Percentiles rank a stretch among this genome's conserved stretches.
Evolutionary conservation across 1,284 basidiomycete species (phyloP).

Genomic region (Ustilago loliicola): DNA sequence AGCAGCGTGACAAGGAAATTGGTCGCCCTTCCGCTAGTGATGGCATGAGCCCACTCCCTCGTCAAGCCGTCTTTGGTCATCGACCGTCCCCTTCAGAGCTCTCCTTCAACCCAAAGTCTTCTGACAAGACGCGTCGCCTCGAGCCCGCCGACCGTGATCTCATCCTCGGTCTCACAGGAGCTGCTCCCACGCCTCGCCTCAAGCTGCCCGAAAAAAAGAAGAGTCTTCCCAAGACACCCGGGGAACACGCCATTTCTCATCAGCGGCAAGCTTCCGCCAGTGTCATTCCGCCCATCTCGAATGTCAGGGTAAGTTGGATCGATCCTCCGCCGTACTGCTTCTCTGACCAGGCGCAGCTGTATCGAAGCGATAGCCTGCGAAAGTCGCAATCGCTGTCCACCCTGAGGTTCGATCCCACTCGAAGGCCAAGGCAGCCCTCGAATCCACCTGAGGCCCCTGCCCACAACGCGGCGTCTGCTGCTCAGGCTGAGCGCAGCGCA

Average conservation of each 20-base stretch:
- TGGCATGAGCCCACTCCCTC: constrained; percentile 21
- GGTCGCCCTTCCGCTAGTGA: constrained; percentile 18
- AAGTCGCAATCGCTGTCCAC: constrained; percentile 33
- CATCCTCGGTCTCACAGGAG: constrained; percentile 24
- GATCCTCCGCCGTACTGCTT: constrained; percentile 27
- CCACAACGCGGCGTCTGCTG: not conserved
- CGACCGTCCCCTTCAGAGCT: constrained; percentile 32
- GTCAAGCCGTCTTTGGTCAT: constrained; percentile 35
- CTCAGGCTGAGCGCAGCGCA: constrained; percentile 4
- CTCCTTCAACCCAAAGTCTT: not conserved
- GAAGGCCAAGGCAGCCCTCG: constrained; percentile 6
- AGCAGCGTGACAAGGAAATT: not conserved
- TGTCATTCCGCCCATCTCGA: not conserved
- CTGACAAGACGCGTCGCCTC: not conserved
- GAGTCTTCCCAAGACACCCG: constrained; percentile 3
- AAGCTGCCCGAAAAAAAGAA: constrained; percentile 24
- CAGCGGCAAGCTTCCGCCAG: not conserved
- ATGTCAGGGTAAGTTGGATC: not conserved
- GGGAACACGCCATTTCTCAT: not conserved
- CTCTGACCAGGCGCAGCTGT: not conserved
- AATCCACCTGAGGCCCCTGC: not conserved
- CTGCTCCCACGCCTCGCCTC: constrained; percentile 4
- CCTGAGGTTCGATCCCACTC: constrained; percentile 17
- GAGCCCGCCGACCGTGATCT: constrained; percentile 20
- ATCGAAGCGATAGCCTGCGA: constrained; percentile 10